phyloP scores from a whole-genome alignment of 2,329 filamentous ascomycete genomes.

The Escovopsis weberi region DNA sequence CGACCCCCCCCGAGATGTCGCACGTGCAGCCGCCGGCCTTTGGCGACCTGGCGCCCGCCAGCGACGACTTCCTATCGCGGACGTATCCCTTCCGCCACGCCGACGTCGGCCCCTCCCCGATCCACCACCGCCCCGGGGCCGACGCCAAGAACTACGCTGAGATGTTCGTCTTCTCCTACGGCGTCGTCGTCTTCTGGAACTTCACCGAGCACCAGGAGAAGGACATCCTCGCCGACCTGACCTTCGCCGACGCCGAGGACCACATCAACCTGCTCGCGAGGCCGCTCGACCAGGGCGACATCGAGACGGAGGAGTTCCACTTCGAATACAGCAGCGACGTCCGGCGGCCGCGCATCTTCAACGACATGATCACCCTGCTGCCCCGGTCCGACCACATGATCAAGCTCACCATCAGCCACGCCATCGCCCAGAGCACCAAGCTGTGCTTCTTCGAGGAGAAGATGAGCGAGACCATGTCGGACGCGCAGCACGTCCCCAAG shows the following conservation, averaged over 20 bases:
- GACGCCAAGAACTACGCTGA: slow-evolving; percentile 74
- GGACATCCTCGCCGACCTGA: slow-evolving; percentile 86
- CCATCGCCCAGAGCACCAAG: slow-evolving; percentile 94
- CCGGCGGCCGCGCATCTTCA: slow-evolving; percentile 81
- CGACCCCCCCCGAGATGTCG: slow-evolving; percentile 17
- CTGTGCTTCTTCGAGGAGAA: slow-evolving; percentile 90
- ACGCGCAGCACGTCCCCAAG: slow-evolving; percentile 85
- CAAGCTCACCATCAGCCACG: slow-evolving; percentile 93
- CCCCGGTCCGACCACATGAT: slow-evolving; percentile 95
- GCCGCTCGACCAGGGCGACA: slow-evolving; percentile 75
- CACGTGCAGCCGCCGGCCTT: slow-evolving; percentile 16
- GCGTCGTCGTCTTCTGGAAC: slow-evolving; percentile 98
- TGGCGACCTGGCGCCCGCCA: slow-evolving; percentile 15
- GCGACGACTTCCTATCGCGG: slow-evolving; percentile 14
- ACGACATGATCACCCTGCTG: slow-evolving; percentile 96
- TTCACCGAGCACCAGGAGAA: slow-evolving; percentile 94
- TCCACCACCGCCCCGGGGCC: slow-evolving; percentile 44
- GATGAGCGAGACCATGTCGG: slow-evolving; percentile 87
- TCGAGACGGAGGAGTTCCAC: slow-evolving; percentile 96
- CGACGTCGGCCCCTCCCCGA: slow-evolving; percentile 31
- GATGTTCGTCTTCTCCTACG: slow-evolving; percentile 95
- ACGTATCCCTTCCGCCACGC: slow-evolving; percentile 15
- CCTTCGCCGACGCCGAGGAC: slow-evolving; percentile 62
- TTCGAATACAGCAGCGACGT: slow-evolving; percentile 89
- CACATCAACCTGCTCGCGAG: slow-evolving; percentile 56